A percentile compares a stretch with the other conserved stretches of the same genome.
phyloP scores from a whole-genome alignment of 768 basidiomycete genomes.

The Tricholoma furcatifolium region DNA sequence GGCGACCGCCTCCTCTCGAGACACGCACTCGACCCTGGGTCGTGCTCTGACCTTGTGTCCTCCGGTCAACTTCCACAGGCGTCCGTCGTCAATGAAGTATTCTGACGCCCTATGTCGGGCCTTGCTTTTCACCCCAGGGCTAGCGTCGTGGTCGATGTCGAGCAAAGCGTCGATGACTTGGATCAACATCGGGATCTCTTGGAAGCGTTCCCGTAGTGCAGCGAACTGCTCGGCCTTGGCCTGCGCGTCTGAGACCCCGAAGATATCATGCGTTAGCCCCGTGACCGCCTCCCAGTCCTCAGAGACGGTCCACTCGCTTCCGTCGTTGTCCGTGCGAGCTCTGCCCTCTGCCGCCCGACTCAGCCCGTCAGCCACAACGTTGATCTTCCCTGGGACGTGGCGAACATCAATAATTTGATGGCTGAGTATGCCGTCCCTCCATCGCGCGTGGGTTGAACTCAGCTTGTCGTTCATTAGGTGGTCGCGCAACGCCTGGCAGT shows the following conservation, averaged over 20 bases:
- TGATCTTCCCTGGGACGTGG: constrained; percentile 23
- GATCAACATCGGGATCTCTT: not conserved
- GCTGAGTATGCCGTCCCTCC: too few species aligned
- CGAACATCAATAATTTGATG: too few species aligned
- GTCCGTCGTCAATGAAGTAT: too few species aligned
- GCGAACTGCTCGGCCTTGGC: not conserved
- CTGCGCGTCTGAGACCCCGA: not conserved
- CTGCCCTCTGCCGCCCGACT: constrained; percentile 21
- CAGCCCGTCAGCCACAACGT: constrained; percentile 28
- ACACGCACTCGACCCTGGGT: constrained; percentile 25
- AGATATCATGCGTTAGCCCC: too few species aligned
- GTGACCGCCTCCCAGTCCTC: too few species aligned
- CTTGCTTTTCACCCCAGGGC: constrained; percentile 6
- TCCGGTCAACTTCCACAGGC: constrained; percentile 25
- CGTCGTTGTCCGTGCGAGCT: not conserved
- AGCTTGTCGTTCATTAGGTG: too few species aligned
- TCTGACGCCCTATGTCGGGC: constrained; percentile 26
- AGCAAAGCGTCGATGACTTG: too few species aligned
- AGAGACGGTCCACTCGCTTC: too few species aligned
- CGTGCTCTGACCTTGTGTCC: constrained; percentile 14
- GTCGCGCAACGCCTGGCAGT: too few species aligned
- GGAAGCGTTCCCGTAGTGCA: constrained; percentile 16
- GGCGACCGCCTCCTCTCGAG: too few species aligned
- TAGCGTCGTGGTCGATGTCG: constrained; percentile 17
- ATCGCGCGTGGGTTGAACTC: too few species aligned